Base-by-base conservation (phyloP, 305 asterid genomes). In the Fraxinus ornus region DNA sequence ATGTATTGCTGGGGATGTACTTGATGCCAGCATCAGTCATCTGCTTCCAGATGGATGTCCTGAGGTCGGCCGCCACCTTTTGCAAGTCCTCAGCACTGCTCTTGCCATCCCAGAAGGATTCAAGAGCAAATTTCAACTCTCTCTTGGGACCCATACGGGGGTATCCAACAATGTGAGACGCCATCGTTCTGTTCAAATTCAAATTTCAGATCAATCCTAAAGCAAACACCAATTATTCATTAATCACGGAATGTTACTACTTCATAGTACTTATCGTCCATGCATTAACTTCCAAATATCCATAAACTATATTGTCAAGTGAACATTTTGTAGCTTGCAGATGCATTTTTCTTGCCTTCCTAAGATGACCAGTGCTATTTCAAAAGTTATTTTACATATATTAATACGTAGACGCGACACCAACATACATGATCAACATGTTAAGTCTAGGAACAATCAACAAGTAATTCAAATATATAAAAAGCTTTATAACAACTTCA, bases 141-240 rank as follows among this genome's bases (percentile, higher is more conserved):
- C 93, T 88, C 90, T 90, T 90, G 24, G 93, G 93, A 24, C 93
- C 93, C 91, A 90, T 88, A 72, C 93, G 93, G 73, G 94, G 94
- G 76, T 91, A 91, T 84, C 94, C 94, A 86, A 91, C 94, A 80
- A 91, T 84, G 85, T 91, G 94, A 37, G 94, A 89, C 2, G 91
- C 94, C 94, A 91, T 91, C 87, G 26, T 88, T 82, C 91, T 90
- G 79, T n/a, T 81, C 37, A 81, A 81, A 85, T 36, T 80, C 68
- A 85, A 86, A 68, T 12, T 4, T 68, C 76, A 49, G 70, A 44
- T 15, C 77, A 39, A 80, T 77, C 36, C 80, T 36, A 0, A 19
- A 35, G 32, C 21, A 44, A 82, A 26, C 26, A 6, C 57, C 49
- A 82, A 15, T 77, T 8, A 47, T 39, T 36, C 30, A 44, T 57